Base-by-base conservation (phyloP, 805 yeast genomes). In the Pichia insulana region DNA sequence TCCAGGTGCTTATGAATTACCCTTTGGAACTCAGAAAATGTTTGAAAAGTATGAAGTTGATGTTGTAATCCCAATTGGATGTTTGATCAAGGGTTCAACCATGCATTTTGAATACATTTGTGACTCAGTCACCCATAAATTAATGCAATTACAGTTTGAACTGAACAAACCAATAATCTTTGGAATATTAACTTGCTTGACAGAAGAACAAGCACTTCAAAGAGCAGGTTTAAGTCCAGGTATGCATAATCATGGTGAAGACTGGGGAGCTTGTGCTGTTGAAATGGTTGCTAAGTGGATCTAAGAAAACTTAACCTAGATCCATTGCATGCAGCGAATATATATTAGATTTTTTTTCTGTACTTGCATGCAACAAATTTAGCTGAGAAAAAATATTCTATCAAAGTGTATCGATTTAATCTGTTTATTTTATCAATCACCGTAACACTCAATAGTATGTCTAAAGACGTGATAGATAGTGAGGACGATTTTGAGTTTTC, bases 181-280 rank as follows among this genome's bases (percentile, higher is more conserved):
- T 58, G 98, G 98, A 49, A 78, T 92, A 25, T 74, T 92, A 56
- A 92, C 97, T 17, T 89, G 96, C 63, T 64, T 89, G 53, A 89
- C 96, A 25, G 96, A 88, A 52, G 89, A 83, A 56, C 98, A 92
- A 68, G 98, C 97, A 12, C 74, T 81, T 52, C 79, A 80, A 17
- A 80, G 98, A 65, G 95, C 97, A 11, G 98, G 97, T 20, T 67
- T 90, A 48, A 62, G 70, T 32, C 64, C 64, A 26, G 87, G 83
- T 44, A 75, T 80, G 79, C 97, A 92, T 64, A 90, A 90, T 69
- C 98, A 92, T 58, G 98, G 98, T 50, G 86, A 76, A 57, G 98
- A 92, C 63, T 90, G 98, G 98, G 98, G 95, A 52, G 89, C 94
- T 30, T 96, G 97, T 42, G 98, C 98, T 13, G 96, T 92, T 22